phyloP scores from a whole-genome alignment of 768 basidiomycete genomes.

The Rhodotorula taiwanensis region DNA sequence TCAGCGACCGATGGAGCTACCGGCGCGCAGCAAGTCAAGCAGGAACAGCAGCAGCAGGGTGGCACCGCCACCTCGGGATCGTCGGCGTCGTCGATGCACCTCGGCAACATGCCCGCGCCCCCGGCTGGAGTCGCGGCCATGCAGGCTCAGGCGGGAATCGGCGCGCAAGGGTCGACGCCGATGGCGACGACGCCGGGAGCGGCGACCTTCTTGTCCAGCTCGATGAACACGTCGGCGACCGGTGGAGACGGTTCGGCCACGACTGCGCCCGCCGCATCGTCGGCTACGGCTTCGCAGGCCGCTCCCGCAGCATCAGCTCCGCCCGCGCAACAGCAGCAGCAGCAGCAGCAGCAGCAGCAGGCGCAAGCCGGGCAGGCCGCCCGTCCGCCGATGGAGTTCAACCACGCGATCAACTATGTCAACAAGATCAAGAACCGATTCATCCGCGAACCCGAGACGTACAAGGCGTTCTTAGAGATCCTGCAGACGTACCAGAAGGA shows the following conservation, averaged over 20 bases:
- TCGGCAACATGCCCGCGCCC: background rate
- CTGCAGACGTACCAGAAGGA: constrained; percentile 53
- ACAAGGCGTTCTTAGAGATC: constrained; percentile 51
- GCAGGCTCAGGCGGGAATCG: constrained; percentile 4
- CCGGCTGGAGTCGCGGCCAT: no score
- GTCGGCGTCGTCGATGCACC: background rate
- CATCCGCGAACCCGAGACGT: constrained; percentile 75
- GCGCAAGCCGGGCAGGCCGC: background rate
- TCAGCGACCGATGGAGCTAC: background rate
- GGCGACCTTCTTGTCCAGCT: constrained; percentile 5
- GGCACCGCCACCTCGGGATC: background rate
- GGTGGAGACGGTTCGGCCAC: background rate
- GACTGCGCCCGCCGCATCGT: background rate
- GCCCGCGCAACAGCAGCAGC: background rate
- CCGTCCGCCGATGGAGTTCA: constrained; percentile 40
- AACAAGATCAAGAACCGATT: constrained; percentile 96
- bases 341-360: background rate
- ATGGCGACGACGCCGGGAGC: constrained; percentile 19
- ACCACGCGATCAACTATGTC: constrained; percentile 92
- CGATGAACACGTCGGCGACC: background rate
- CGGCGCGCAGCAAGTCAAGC: background rate
- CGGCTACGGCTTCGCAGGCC: background rate
- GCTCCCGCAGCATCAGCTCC: background rate
- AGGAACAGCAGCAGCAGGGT: background rate
- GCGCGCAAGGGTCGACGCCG: background rate